Evolutionary conservation across 1,284 basidiomycete species (phyloP).

Genomic region (Papiliotrema laurentii): DNA sequence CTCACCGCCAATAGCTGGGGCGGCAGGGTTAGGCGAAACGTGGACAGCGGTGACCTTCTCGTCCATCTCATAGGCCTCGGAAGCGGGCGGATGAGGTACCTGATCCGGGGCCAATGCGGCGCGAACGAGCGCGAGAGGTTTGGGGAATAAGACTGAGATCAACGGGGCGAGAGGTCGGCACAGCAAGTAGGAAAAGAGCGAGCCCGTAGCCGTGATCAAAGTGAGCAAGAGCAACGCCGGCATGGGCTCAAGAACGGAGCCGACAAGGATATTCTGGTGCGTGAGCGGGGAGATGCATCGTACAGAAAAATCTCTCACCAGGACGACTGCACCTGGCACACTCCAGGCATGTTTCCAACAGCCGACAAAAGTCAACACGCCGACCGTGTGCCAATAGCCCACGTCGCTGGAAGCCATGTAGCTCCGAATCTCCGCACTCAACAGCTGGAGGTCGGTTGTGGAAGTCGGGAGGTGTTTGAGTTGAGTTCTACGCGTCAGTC

Average conservation of each 20-base stretch:
- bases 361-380: constrained; percentile 75
- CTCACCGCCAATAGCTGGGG: constrained; percentile 20
- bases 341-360: constrained; percentile 95
- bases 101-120: constrained; percentile 39
- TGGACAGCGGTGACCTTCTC: constrained; percentile 46
- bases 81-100: constrained; percentile 16
- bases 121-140: constrained; percentile 65
- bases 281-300: not conserved
- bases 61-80: not conserved
- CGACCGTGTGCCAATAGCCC: constrained; percentile 53
- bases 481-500: constrained; percentile 28
- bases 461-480: constrained; percentile 46
- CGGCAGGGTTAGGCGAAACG: constrained; percentile 28
- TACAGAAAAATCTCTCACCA: constrained; percentile 60
- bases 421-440: constrained; percentile 44
- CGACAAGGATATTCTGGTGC: constrained; percentile 76
- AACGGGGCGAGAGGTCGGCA: constrained; percentile 78
- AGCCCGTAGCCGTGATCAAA: constrained; percentile 77
- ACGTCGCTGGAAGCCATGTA: constrained; percentile 43
- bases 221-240: constrained; percentile 74
- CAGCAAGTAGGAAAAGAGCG: constrained; percentile 69
- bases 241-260: constrained; percentile 73
- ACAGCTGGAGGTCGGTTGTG: constrained; percentile 46
- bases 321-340: constrained; percentile 80
- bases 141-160: constrained; percentile 71